Evolutionary conservation across 805 yeast species (phyloP).

Genomic region (Brettanomyces anomalus): DNA sequence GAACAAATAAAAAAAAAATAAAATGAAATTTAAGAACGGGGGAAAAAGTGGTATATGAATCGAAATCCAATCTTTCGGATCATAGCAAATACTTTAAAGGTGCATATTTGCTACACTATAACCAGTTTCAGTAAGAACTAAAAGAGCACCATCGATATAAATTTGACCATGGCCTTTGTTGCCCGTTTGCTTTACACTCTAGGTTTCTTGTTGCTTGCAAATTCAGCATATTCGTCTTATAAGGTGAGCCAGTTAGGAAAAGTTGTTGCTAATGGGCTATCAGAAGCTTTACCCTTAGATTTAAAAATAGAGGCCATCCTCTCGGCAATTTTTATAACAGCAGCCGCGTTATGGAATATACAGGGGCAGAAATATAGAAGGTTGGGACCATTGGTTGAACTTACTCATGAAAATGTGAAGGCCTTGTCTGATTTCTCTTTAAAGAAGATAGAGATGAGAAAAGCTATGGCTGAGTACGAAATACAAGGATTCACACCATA

Average conservation of each 20-base stretch:
- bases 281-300: constrained; percentile 31
- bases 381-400: constrained; percentile 15
- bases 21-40: no score
- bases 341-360: constrained; percentile 28
- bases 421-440: constrained; percentile 22
- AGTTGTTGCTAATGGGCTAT: constrained; percentile 1
- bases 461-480: constrained; percentile 41
- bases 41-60: no score
- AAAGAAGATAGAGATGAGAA: constrained; percentile 38
- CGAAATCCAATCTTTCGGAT: no score
- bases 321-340: constrained; percentile 35
- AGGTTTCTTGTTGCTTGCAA: constrained; percentile 25
- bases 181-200: constrained; percentile 1
- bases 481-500: constrained; percentile 34
- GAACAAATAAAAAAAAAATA: no score
- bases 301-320: constrained; percentile 41
- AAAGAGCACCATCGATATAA: no score
- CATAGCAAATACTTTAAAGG: no score
- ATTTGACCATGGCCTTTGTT: constrained; percentile 4
- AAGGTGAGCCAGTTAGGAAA: constrained; percentile 37
- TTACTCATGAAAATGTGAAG: constrained; percentile 23
- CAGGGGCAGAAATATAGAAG: constrained; percentile 15
- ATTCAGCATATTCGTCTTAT: constrained; percentile 47
- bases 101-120: no score
- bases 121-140: no score